phyloP scores from a whole-genome alignment of 768 basidiomycete genomes.

The Clathrus columnatus region DNA sequence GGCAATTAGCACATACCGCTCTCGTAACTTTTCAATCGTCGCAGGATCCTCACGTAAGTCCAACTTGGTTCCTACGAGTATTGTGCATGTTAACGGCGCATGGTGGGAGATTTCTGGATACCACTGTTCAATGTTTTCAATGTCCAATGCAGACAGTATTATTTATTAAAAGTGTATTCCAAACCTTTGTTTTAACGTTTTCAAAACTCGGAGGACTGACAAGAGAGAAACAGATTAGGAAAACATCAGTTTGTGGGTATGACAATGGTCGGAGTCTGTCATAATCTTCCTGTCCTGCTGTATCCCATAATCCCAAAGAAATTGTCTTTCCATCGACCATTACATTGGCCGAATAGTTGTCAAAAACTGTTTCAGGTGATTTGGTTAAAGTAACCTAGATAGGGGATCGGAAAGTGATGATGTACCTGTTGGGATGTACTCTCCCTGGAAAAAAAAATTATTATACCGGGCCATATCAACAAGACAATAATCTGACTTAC shows the following conservation, averaged over 20 bases:
- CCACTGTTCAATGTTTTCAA: constrained; percentile 46
- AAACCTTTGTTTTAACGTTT: constrained; percentile 94
- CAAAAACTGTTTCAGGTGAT: constrained; percentile 63
- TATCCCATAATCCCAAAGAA: constrained; percentile 98
- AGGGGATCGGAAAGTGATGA: constrained; percentile 11
- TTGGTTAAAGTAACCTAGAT: constrained; percentile 12
- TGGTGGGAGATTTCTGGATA: constrained; percentile 97
- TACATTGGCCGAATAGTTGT: constrained; percentile 97
- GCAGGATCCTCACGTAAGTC: constrained; percentile 93
- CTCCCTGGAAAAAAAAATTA: constrained; percentile 50
- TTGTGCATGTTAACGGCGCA: constrained; percentile 86
- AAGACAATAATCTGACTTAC: constrained; percentile 37
- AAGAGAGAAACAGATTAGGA: constrained; percentile 97
- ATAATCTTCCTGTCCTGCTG: constrained; percentile 99
- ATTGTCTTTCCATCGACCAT: constrained; percentile 99
- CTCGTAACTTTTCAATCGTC: constrained; percentile 88
- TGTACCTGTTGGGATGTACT: constrained; percentile 91
- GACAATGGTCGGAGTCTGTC: constrained; percentile 95
- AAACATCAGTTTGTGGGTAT: constrained; percentile 99
- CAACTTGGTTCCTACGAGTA: constrained; percentile 94
- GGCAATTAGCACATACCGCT: constrained; percentile 48
- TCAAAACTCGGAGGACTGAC: constrained; percentile 98
- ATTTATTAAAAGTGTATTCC: constrained; percentile 16
- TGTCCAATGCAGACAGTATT: not conserved
- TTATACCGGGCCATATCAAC: not conserved